Base-by-base conservation (phyloP, 441 rosid genomes). In the Brassica hybrid region DNA sequence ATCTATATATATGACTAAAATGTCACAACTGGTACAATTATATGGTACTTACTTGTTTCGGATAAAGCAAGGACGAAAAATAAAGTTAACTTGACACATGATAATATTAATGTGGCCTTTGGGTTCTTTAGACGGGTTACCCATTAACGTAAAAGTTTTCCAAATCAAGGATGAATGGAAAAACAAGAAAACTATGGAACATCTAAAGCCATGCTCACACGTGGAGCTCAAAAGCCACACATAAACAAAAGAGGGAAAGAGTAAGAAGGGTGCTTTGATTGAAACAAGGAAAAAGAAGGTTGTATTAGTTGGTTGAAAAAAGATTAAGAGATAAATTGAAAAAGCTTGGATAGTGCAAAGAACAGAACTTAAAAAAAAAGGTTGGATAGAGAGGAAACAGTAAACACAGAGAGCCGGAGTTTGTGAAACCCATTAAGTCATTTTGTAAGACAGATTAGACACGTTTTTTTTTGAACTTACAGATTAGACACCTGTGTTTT, bases 1-100 rank as follows among this genome's bases (percentile, higher is more conserved):
- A 34, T 34, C 8, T 34, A 34, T 43, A 1, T 48, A 5, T 14
- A 21, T 66, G 67, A 62, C 19, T 25, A 56, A 72, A 77, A 30
- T 27, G 62, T 77, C 80, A 57, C 57, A 60, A 71, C 13, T 77
- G 72, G 80, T 72, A 78, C 81, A 56, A 66, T 1, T 19, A n/a
- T 72, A 12, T 12, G 77, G 77, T 72, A 71, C 68, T 16, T 7
- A 36, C 21, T 56, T 65, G 56, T 58, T 72, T 45, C 10, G 19
- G 54, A 59, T 61, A 30, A 14, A 48, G 30, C 14, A 65, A 57
- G 41, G 30, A 77, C 72, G 41, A 48, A 5, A 5, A 30, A 30
- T 30, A 30, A 30, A 30, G 32, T 27, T 4, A 5, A 27, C 32
- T 27, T 27, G 32, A 27, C 32, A 27, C 6, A 27, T 4, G 5